These are phyloP conservation scores for Fusarium annulatum DNA, from an alignment of 2,329 filamentous ascomycete genomes.

Conservation along the genomic window DNA sequence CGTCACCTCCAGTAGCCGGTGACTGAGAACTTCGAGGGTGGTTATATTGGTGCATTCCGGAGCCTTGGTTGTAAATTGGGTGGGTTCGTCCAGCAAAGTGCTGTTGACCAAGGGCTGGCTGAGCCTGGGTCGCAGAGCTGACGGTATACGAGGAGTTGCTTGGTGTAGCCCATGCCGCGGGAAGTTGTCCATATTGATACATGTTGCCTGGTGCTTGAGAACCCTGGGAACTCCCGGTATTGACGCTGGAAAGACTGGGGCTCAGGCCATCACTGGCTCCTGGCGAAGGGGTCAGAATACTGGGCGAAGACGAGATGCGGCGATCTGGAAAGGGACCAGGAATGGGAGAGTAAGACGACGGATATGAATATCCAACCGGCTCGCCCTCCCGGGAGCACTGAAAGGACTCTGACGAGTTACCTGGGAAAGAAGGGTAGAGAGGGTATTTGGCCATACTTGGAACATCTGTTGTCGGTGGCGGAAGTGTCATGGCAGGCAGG, in stretches of 20 bases:
- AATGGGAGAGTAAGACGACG: constrained; percentile 40
- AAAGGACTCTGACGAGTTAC: constrained; percentile 37
- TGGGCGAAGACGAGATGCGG: constrained; percentile 45
- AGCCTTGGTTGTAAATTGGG: constrained; percentile 60
- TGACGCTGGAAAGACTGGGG: constrained; percentile 69
- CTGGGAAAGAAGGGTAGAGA: constrained; percentile 34
- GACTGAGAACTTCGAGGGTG: constrained; percentile 52
- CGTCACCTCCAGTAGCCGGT: constrained; percentile 68
- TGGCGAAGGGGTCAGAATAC: constrained; percentile 53
- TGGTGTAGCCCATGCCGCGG: constrained; percentile 69
- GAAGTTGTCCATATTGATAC: constrained; percentile 65
- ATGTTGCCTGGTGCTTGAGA: constrained; percentile 64
- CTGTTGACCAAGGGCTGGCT: constrained; percentile 45
- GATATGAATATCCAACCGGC: constrained; percentile 38
- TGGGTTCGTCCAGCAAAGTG: constrained; percentile 45
- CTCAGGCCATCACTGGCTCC: constrained; percentile 70
- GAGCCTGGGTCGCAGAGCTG: constrained; percentile 55
- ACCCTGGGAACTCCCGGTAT: constrained; percentile 68
- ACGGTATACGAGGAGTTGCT: constrained; percentile 63
- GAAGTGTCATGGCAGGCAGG: constrained; percentile 51
- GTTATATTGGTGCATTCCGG: constrained; percentile 56
- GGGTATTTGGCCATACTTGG: constrained; percentile 50
- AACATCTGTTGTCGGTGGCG: constrained; percentile 51
- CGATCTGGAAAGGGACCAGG: constrained; percentile 44
- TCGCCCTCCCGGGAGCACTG: constrained; percentile 40